Evolutionary conservation across 352 stramenopile genomes (phyloP).

Genomic region (Globisporangium polare): DNA sequence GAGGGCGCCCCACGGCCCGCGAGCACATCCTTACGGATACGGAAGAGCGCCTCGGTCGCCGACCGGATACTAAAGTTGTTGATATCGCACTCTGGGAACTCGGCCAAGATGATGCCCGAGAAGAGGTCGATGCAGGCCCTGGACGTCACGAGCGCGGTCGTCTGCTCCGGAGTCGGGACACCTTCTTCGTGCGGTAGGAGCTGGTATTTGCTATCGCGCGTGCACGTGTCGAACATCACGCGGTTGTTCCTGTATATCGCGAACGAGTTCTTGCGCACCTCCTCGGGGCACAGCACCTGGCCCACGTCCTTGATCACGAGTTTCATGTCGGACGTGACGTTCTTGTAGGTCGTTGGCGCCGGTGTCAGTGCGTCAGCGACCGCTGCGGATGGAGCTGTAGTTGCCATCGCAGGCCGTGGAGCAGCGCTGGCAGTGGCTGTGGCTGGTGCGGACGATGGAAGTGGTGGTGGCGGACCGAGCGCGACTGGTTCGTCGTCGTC

Average conservation of each 20-base stretch:
- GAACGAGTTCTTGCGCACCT: slow-evolving; percentile 32
- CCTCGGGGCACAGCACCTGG: slow-evolving; percentile 7
- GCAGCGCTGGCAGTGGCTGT: not conserved
- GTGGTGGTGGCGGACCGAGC: not conserved
- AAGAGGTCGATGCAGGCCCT: slow-evolving; percentile 10
- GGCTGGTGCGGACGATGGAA: no score
- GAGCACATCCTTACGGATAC: slow-evolving; percentile 24
- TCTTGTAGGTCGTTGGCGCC: slow-evolving; percentile 8
- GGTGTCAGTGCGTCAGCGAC: not conserved
- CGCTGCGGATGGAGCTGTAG: not conserved
- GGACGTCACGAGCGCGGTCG: slow-evolving; percentile 7
- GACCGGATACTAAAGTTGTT: slow-evolving; percentile 18
- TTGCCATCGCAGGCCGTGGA: not conserved
- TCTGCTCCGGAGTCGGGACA: slow-evolving; percentile 9
- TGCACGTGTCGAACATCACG: slow-evolving; percentile 30
- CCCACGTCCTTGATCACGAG: slow-evolving; percentile 12
- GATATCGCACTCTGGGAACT: slow-evolving; percentile 16
- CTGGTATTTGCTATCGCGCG: slow-evolving; percentile 10
- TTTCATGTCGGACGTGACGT: slow-evolving; percentile 19
- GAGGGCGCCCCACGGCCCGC: slow-evolving; percentile 12
- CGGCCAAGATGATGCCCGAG: slow-evolving; percentile 11
- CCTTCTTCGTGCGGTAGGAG: slow-evolving; percentile 2
- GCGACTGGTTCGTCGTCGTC: not conserved
- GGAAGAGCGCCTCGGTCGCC: slow-evolving; percentile 21
- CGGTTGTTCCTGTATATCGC: slow-evolving; percentile 40